phyloP scores from a whole-genome alignment of 306 rosid species.

The Coriaria nepalensis region DNA sequence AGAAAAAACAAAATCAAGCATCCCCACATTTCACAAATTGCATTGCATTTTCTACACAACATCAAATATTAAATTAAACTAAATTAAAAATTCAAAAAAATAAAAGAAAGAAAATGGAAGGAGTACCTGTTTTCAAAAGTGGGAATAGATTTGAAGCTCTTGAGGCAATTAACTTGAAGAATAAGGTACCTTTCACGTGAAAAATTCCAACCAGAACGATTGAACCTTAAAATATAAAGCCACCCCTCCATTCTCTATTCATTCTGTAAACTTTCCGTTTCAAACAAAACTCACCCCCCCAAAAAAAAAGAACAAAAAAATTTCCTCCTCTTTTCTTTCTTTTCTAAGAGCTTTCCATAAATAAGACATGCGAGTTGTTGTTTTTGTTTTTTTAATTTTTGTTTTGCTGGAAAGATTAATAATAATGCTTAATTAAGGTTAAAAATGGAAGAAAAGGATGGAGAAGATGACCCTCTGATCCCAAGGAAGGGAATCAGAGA shows the following conservation, averaged over 20 bases:
- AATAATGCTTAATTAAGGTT: neutral
- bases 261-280: constrained; percentile 27
- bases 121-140: constrained; percentile 43
- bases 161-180: constrained; percentile 49
- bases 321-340: too few relatives aligned
- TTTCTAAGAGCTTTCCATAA: too few relatives aligned
- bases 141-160: constrained; percentile 50
- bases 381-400: too few relatives aligned
- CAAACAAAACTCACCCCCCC: constrained; percentile 7
- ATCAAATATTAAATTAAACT: neutral
- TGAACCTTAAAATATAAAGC: constrained; percentile 54
- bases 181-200: constrained; percentile 54
- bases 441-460: neutral
- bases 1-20: too few relatives aligned
- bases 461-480: constrained; percentile 43
- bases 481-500: constrained; percentile 64
- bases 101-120: neutral
- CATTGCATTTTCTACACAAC: neutral
- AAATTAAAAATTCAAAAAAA: neutral
- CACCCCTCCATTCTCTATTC: constrained; percentile 74
- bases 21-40: neutral
- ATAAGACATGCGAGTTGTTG: too few relatives aligned
- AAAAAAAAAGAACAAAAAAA: too few relatives aligned
- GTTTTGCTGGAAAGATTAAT: too few relatives aligned
- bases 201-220: constrained; percentile 45